Base-by-base conservation (phyloP, 306 rosid genomes). In the Dalbergia cultrata region DNA sequence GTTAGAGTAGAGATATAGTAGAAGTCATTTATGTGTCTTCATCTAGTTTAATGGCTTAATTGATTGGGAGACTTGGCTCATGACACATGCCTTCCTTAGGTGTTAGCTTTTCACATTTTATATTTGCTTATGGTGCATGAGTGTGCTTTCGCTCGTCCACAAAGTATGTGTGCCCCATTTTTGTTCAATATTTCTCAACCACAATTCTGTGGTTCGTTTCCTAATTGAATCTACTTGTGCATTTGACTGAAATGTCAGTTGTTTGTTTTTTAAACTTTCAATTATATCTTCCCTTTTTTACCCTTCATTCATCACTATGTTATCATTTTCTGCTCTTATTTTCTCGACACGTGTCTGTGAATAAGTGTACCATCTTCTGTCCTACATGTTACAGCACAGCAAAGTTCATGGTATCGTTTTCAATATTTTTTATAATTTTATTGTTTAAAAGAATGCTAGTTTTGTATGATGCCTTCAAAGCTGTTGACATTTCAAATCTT, bases 121-220 rank as follows among this genome's bases (percentile, higher is more conserved):
- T 45, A 21, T 60, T 45, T 11, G 14, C 5, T 12, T 6, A 44
- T 45, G 14, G 54, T 79, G 47, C n/a, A 6, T 44, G 60, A 33
- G 19, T 45, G 19, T 45, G 41, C 62, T 67, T 54, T 77, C 58
- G 44, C 59, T 45, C 70, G n/a, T 67, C 17, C 59, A 69, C 58
- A 59, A 70, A 26, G 35, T 72, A 10, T 18, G 0, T 35, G 65
- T 19, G 22, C 33, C 53, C 52, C 45, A 43, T 13, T 21, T 12
- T 47, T 52, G 13, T 57, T 59, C 63, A 70, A 6, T 10, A 53
- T 49, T 35, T 80, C 72, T 62, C 19, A 35, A 19, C 60, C 37
- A 1, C 37, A 44, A 47, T 60, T 35, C 52, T 18, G 54, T 33
- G 39, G 74, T 49, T 66, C 59, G 9, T 53, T 67, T 6, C 58